Evolutionary conservation across 192 early-diverging fungal genomes (phyloP), one percentile per base, ranked within the genome.

Genomic region (Powellomyces hirtus): DNA sequence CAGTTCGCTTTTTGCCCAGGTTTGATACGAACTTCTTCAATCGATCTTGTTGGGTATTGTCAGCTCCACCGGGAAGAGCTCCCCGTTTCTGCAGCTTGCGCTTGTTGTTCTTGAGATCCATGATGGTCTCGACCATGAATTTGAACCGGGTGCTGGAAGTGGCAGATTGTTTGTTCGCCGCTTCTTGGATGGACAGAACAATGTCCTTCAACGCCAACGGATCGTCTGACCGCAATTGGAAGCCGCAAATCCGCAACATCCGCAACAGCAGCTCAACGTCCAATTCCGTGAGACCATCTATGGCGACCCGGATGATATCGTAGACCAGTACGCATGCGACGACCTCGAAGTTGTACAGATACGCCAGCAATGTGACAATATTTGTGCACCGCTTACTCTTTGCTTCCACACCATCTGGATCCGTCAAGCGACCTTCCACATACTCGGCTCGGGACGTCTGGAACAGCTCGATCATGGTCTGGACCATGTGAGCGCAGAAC

Each of bases 101-200:
- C 42, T 82, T 78, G 82, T 97, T 97, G 72, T 96, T 94, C 71
- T 96, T 96, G 26, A 99, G 74, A 59, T 93, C 90, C 38, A 86
- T 87, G 38, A 99, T 79, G n/a, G 89, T 94, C 74, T 99, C 97
- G 35, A 98, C 74, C 93, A 99, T 92, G 72, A 96, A 99, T 72
- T 90, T 91, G 53, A 87, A 84, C 46, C 97, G 87, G 35, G 77
- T 56, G 20, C 73, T 74, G 38, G 35, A 38, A 20, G 38, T 46
- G 5, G 56, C 57, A 59, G 83, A 77, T 31, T 75, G 62, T 55
- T 88, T 81, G 2, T 51, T 73, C 52, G 66, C 83, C 58, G 75
- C 77, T 30, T 66, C 73, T 61, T 92, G 83, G 36, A 94, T 81
- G 24, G 85, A 74, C 37, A 86, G 72, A 50, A 98, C 90, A 62